A percentile compares a stretch with the other conserved stretches of the same genome.
Evolutionary conservation across 495 filamentous ascomycete genomes (phyloP).

Genomic region (Penicillium argentinense): DNA sequence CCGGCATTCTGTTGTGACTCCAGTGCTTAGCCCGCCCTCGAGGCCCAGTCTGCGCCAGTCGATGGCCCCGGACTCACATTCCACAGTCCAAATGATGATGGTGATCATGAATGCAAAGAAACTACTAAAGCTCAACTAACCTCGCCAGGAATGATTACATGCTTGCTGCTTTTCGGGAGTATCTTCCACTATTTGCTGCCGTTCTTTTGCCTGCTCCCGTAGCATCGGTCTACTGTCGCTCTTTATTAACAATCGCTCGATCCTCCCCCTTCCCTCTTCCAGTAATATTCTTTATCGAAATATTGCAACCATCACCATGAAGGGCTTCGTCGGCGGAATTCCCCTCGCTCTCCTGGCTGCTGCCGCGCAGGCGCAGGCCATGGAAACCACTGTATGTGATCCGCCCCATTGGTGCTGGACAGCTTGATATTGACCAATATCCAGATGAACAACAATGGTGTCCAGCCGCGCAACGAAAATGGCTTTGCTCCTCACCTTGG

Average conservation of each 20-base stretch:
- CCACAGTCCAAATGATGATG: conserved; percentile 6
- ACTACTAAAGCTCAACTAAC: conserved; percentile 28
- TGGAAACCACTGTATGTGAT: conserved; percentile 17
- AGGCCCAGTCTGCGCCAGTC: background rate
- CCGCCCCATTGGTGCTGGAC: background rate
- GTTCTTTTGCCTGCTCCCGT: conserved; percentile 23
- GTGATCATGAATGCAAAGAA: conserved; percentile 20
- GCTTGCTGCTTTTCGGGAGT: conserved; percentile 3
- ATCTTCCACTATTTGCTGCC: conserved; percentile 15
- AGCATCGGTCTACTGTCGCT: conserved; percentile 26
- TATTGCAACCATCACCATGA: conserved; percentile 28
- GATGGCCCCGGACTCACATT: conserved; percentile 17
- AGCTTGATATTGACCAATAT: background rate
- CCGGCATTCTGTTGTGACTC: conserved; percentile 22
- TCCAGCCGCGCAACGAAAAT: conserved; percentile 5
- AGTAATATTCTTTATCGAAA: conserved; percentile 14
- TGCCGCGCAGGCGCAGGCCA: conserved; percentile 33
- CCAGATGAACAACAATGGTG: background rate
- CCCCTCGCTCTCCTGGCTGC: conserved; percentile 41
- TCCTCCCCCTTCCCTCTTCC: conserved; percentile 7
- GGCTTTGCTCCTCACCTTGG: conserved; percentile 11
- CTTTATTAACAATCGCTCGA: conserved; percentile 22
- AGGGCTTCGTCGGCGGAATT: conserved; percentile 41
- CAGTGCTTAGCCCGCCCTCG: background rate
- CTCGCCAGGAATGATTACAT: conserved; percentile 2